A percentile compares a stretch with the other conserved stretches of the same genome.
Evolutionary conservation across 306 rosid species (phyloP).

Genomic region (Spatholobus suberectus): DNA sequence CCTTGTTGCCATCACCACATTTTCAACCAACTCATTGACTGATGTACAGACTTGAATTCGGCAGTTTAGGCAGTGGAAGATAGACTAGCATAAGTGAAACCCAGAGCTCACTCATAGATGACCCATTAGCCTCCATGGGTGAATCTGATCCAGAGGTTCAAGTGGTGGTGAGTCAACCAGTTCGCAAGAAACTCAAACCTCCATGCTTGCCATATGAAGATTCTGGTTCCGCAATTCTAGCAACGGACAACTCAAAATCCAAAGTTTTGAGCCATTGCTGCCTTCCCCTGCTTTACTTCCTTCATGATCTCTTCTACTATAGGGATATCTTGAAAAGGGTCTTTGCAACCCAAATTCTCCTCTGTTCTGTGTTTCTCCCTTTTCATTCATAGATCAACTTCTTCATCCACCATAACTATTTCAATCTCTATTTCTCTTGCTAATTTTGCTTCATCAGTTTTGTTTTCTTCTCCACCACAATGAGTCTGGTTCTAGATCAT

Average conservation of each 20-base stretch:
- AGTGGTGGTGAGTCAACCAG: not conserved
- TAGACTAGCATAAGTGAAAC: not conserved
- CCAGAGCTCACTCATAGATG: not conserved
- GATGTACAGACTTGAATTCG: not conserved
- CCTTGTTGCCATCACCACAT: not conserved
- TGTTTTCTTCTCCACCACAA: not conserved
- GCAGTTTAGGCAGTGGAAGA: not conserved
- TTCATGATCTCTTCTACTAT: not conserved
- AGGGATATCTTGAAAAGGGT: not conserved
- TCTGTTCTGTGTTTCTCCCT: not conserved
- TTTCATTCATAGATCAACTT: not conserved
- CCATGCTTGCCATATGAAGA: not conserved
- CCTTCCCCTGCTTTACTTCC: not conserved
- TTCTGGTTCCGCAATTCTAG: not conserved
- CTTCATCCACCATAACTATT: not conserved
- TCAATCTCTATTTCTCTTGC: not conserved
- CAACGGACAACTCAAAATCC: not conserved
- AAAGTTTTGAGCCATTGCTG: not conserved
- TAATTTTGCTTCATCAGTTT: not conserved
- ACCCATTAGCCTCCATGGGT: too few relatives aligned
- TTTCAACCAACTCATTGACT: not conserved
- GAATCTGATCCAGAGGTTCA: too few relatives aligned
- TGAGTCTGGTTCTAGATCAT: not conserved
- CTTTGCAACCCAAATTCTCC: not conserved
- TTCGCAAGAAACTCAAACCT: not conserved